Conservation (phyloP, 352 stramenopile genomes). For the Phytophthora vignae region DNA sequence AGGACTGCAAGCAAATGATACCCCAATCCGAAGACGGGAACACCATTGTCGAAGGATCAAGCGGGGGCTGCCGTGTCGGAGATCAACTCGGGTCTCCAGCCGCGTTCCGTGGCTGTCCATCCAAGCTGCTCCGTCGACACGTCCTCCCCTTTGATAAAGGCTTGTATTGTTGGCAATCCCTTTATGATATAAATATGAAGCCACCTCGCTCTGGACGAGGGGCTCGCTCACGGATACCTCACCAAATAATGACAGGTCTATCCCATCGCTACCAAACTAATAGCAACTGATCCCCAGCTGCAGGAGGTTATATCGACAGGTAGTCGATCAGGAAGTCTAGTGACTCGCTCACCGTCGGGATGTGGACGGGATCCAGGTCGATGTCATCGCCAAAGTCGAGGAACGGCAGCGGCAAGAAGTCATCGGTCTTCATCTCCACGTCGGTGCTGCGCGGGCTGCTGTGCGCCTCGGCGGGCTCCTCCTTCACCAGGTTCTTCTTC, state of each 20-base stretch:
- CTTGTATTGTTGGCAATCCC: conserved; percentile 30
- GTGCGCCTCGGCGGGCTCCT: conserved; percentile 27
- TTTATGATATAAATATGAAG: conserved; percentile 54
- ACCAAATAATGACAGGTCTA: conserved; percentile 38
- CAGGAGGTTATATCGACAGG: conserved; percentile 49
- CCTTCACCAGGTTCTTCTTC: conserved; percentile 37
- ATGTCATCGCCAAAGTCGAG: conserved; percentile 58
- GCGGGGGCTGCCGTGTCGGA: conserved; percentile 6
- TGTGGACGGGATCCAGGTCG: conserved; percentile 52
- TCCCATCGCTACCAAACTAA: conserved; percentile 38
- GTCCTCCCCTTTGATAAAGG: conserved; percentile 22
- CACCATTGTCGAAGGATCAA: conserved; percentile 32
- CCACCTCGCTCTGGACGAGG: conserved; percentile 9
- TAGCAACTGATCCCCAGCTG: conserved; percentile 30
- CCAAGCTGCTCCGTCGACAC: conserved; percentile 14
- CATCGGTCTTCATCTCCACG: conserved; percentile 48
- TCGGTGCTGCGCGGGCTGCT: conserved; percentile 39
- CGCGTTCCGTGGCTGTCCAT: conserved; percentile 1
- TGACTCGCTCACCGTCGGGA: conserved; percentile 69
- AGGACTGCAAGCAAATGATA: conserved; percentile 30
- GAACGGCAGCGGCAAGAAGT: conserved; percentile 52
- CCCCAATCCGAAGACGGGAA: conserved; percentile 13
- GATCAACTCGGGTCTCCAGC: not conserved
- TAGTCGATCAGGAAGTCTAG: conserved; percentile 76
- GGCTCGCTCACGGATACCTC: conserved; percentile 36